Evolutionary conservation across 202 grass and related monocot species (phyloP).

Genomic region (Brachypodium distachyon): DNA sequence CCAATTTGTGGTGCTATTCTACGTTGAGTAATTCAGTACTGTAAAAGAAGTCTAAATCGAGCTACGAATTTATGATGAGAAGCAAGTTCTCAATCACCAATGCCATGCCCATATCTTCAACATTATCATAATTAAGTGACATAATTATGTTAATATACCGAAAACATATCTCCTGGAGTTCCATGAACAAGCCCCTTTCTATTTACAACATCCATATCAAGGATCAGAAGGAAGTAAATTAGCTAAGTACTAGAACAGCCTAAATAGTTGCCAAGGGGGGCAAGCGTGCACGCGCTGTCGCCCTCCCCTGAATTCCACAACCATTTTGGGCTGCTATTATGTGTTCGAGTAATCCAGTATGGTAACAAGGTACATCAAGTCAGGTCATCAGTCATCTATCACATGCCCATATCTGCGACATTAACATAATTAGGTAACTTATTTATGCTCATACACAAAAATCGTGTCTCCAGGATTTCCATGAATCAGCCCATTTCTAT

Average conservation of each 20-base stretch:
- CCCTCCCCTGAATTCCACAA: too few relatives aligned
- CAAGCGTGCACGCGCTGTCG: too few relatives aligned
- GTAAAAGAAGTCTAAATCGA: not conserved
- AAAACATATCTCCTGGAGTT: not conserved
- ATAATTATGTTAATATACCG: not conserved
- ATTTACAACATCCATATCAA: not conserved
- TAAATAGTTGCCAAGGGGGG: not conserved
- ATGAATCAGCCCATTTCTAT: not conserved
- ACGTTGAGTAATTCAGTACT: not conserved
- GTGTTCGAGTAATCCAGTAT: too few relatives aligned
- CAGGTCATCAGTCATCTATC: not conserved
- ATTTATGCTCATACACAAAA: not conserved
- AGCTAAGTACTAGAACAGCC: not conserved
- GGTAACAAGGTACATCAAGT: not conserved
- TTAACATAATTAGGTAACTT: not conserved
- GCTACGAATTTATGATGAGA: conserved; percentile 1
- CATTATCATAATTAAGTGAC: not conserved
- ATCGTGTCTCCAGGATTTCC: not conserved
- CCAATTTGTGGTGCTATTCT: too few relatives aligned
- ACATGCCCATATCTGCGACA: not conserved
- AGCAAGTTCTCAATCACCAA: not conserved
- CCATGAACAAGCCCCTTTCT: not conserved
- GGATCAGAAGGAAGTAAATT: not conserved
- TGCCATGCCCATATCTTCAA: not conserved
- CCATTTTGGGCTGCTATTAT: too few relatives aligned